Evolutionary conservation across 2,329 filamentous ascomycete species (phyloP).

Genomic region (Colletotrichum scovillei): DNA sequence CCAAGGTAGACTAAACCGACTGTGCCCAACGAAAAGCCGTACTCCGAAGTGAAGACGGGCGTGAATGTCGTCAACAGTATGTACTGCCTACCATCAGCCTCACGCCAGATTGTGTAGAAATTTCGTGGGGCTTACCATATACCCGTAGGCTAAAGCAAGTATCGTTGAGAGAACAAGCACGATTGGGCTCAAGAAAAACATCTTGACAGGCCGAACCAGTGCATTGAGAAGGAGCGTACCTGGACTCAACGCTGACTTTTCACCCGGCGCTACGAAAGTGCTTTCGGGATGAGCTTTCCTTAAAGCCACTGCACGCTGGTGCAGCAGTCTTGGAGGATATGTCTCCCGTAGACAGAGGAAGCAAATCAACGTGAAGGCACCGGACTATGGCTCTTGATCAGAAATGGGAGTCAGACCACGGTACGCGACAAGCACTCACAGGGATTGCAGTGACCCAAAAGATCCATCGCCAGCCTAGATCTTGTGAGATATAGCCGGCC

Average conservation of each 20-base stretch:
- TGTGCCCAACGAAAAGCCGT: constrained; percentile 48
- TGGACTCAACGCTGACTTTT: background rate
- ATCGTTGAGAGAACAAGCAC: background rate
- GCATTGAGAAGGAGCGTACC: background rate
- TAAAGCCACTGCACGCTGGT: background rate
- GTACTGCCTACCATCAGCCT: background rate
- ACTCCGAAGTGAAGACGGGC: constrained; percentile 59
- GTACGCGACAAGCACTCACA: background rate
- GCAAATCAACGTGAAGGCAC: background rate
- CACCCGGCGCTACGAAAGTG: background rate
- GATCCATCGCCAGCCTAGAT: background rate
- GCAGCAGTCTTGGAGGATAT: background rate
- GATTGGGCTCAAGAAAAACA: background rate
- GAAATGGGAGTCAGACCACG: background rate
- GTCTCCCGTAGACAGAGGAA: background rate
- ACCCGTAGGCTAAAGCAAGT: background rate
- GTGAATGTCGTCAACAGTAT: constrained; percentile 9
- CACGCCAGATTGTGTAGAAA: background rate
- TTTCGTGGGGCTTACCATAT: background rate
- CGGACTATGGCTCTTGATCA: background rate
- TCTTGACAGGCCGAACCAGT: background rate
- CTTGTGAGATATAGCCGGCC: background rate
- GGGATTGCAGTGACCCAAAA: background rate
- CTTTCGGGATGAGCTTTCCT: background rate
- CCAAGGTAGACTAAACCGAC: constrained; percentile 40